These are phyloP conservation scores for Trichosanthes truncata DNA, from an alignment of 306 rosid genomes.

Conservation along the genomic window DNA sequence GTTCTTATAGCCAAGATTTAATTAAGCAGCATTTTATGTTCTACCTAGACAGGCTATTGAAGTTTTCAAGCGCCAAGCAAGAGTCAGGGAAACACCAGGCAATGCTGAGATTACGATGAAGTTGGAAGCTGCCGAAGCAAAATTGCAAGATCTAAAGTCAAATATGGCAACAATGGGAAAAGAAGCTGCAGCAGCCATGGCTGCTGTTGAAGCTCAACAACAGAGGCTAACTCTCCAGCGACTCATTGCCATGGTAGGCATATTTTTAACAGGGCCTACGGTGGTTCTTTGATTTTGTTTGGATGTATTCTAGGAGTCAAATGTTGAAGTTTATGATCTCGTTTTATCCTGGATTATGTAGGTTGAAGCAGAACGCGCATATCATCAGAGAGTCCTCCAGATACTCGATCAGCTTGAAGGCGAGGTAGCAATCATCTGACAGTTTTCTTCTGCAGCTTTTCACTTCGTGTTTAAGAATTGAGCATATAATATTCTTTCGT, in stretches of 20 bases:
- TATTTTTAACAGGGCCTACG: neutral
- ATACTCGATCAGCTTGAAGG: constrained; percentile 91
- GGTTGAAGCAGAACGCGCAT: constrained; percentile 89
- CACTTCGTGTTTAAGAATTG: neutral
- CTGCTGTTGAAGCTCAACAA: constrained; percentile 98
- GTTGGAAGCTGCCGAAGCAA: constrained; percentile 79
- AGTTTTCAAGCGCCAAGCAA: constrained; percentile 84
- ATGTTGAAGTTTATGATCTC: neutral
- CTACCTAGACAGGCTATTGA: constrained; percentile 94
- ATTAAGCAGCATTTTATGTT: constrained; percentile 15
- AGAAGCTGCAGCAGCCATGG: constrained; percentile 97
- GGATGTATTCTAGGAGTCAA: neutral
- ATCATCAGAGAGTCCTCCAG: constrained; percentile 82
- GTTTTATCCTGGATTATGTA: constrained; percentile 26
- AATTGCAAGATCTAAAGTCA: constrained; percentile 76
- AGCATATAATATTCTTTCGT: constrained; percentile 10
- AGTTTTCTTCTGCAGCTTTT: constrained; percentile 4
- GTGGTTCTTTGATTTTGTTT: neutral
- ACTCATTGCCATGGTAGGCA: constrained; percentile 75
- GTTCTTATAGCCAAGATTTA: neutral
- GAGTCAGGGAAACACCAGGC: constrained; percentile 73
- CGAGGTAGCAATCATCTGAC: constrained; percentile 40
- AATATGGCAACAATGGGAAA: constrained; percentile 87
- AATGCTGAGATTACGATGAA: constrained; percentile 62
- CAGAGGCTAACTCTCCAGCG: constrained; percentile 96